These are phyloP conservation scores for Cryptococcus deneoformans DNA, from an alignment of 1,284 basidiomycete genomes.

Conservation along the genomic window DNA sequence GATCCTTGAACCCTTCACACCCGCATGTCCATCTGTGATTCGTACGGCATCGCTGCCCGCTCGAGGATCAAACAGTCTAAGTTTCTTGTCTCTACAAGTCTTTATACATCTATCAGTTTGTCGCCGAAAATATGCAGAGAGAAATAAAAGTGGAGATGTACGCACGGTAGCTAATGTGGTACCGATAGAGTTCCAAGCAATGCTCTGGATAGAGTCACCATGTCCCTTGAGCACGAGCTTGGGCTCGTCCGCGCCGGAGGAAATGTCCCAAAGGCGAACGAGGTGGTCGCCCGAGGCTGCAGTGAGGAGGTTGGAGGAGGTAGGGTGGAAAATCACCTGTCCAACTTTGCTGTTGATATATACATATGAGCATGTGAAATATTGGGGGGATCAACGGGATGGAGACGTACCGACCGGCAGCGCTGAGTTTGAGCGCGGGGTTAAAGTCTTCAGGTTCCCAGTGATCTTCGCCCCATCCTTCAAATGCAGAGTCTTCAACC, in stretches of 20 bases:
- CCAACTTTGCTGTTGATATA: conserved; percentile 73
- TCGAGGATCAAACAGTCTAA: conserved; percentile 86
- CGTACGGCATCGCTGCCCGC: conserved; percentile 75
- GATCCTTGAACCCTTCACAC: conserved; percentile 89
- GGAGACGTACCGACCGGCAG: conserved; percentile 47
- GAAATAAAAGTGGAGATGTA: neutral
- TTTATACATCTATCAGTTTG: conserved; percentile 43
- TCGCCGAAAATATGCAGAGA: neutral
- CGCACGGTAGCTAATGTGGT: conserved; percentile 59
- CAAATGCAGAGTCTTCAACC: conserved; percentile 65
- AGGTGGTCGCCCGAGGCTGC: conserved; percentile 84
- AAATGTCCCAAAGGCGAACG: conserved; percentile 90
- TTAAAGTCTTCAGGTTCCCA: conserved; percentile 82
- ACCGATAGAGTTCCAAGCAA: conserved; percentile 82
- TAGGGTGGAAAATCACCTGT: conserved; percentile 93
- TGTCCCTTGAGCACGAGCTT: conserved; percentile 69
- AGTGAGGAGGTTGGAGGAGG: conserved; percentile 80
- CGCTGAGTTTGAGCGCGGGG: conserved; percentile 57
- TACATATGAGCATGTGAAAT: neutral
- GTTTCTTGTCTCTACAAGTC: conserved; percentile 88
- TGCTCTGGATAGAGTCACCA: conserved; percentile 80
- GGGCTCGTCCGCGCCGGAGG: conserved; percentile 60
- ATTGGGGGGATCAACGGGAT: neutral
- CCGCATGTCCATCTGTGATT: conserved; percentile 80
- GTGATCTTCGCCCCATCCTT: conserved; percentile 80